Evolutionary conservation across 345 rosid species (phyloP), one percentile per base, ranked within the genome.

Genomic region (Ricinus communis): DNA sequence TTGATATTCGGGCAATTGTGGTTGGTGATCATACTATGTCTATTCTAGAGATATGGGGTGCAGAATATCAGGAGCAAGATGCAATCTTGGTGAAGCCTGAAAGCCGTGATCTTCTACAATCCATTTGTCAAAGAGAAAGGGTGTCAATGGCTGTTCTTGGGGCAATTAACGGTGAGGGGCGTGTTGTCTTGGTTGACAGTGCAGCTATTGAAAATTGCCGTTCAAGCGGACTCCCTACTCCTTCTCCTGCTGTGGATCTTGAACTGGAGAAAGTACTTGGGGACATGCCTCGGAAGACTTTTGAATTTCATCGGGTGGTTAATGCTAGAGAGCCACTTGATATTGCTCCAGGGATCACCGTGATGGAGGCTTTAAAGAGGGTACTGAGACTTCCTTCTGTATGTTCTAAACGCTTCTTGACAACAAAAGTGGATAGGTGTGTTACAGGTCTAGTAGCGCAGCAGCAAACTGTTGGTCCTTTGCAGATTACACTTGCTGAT

Each of bases 31-130:
- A 87, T 76, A 94, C 93, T 4, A 86, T 91, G 98, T 94, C 97
- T 31, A 88, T 91, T 45, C 80, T 94, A 85, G 98, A 94, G 86
- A 94, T 94, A 62, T 91, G 96, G 96, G 97, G 97, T 74, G 98
- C 98, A 27, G 98, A 94, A 71, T 94, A 94, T 78, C 98, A 94
- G 75, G 97, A 94, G 83, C 98, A 94, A 81, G 97, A 94, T 81
- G 97, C 98, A 1, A 87, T 94, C 82, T 81, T 94, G 85, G 89
- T 94, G 79, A 89, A 87, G 80, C 88, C 96, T 50, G 93, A 88
- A 83, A 90, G 91, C 70, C 86, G 84, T 14, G 81, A 77, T 66
- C 58, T 90, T 51, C 78, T 94, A 77, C 84, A 82, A 64, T 91
- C 90, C 0, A 85, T 94, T 15, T 94, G 97, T 82, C 81, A 87